Base-by-base conservation (phyloP, 805 yeast species). In the Metschnikowia cerradonensis region DNA sequence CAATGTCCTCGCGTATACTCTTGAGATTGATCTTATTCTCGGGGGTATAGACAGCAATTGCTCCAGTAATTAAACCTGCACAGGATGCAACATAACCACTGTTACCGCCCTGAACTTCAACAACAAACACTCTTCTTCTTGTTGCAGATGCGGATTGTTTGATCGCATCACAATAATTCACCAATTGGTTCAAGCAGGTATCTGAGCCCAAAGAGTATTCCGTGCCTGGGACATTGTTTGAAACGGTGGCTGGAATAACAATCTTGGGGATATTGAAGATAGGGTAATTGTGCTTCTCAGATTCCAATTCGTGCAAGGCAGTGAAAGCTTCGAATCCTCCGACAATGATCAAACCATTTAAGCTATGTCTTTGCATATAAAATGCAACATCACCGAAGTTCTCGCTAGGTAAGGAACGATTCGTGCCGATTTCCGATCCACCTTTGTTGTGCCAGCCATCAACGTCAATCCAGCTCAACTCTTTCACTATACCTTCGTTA, bases 301-400 rank as follows among this genome's bases (percentile, higher is more conserved):
- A 77, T 60, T 88, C 86, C 58, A 94, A 79, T 73, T 90, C 88
- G 61, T 88, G 82, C 59, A 94, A 78, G 1, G 97, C 82, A 10
- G 78, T 78, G 77, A 84, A 94, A n/a, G 97, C 98, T 76, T 94
- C 99, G 65, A 91, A 94, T 0, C 99, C 99, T 59, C 99, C 99
- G 54, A 94, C 84, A 51, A 94, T 78, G 54, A 94, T 80, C 57
- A 92, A 78, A 38, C 98, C 99, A 64, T 94, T 94, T 64, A 94
- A 83, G 50, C 80, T 73, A 68, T 84, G 85, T 70, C 90, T 90
- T 67, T 92, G 96, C 78, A 94, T 85, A 68, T 91, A 88, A 72
- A 83, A 92, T 2, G 99, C 96, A 60, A 91, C 84, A 66, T 90
- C 81, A 47, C 99, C 99, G 60, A 89, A 70, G 45, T 55, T 52